A percentile compares a stretch with the other conserved stretches of the same genome.
These are phyloP conservation scores for Heterobasidion irregulare DNA, from an alignment of 1,284 basidiomycete species.

Conservation along the genomic window DNA sequence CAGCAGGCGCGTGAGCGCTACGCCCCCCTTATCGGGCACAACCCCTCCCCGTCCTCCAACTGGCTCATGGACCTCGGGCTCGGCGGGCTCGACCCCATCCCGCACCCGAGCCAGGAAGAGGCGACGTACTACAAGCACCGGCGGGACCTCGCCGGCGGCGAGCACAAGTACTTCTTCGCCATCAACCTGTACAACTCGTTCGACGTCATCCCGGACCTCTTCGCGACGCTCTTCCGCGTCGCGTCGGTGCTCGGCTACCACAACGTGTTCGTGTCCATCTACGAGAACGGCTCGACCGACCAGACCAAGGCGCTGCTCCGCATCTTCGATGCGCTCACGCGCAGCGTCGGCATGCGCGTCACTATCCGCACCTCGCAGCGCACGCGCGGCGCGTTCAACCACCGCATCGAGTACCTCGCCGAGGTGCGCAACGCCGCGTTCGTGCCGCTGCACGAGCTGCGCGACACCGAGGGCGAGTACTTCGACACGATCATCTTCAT, in stretches of 20 bases:
- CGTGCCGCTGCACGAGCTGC: conserved; percentile 84
- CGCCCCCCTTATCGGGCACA: conserved; percentile 72
- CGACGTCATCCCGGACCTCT: conserved; percentile 93
- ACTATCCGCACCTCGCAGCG: conserved; percentile 87
- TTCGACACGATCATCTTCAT: conserved; percentile 96
- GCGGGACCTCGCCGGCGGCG: conserved; percentile 38
- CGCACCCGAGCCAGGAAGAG: conserved; percentile 16
- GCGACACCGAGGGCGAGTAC: conserved; percentile 83
- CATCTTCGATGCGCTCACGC: conserved; percentile 86
- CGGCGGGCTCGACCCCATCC: conserved; percentile 37
- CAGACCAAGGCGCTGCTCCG: conserved; percentile 92
- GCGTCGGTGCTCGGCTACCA: conserved; percentile 87
- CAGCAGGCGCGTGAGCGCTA: conserved; percentile 84
- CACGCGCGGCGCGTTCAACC: conserved; percentile 91
- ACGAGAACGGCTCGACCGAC: conserved; percentile 95
- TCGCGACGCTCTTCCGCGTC: conserved; percentile 90
- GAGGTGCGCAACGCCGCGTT: conserved; percentile 95
- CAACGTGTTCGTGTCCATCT: conserved; percentile 94
- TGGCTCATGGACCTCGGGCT: conserved; percentile 53
- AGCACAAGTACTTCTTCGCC: conserved; percentile 96
- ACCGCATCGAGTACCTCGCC: conserved; percentile 96
- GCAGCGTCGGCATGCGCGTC: conserved; percentile 82
- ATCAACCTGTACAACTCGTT: conserved; percentile 99
- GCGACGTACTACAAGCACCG: conserved; percentile 22
- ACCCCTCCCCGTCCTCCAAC: conserved; percentile 45